phyloP scores from a whole-genome alignment of 768 basidiomycete species.

The Tylopilus sp. region DNA sequence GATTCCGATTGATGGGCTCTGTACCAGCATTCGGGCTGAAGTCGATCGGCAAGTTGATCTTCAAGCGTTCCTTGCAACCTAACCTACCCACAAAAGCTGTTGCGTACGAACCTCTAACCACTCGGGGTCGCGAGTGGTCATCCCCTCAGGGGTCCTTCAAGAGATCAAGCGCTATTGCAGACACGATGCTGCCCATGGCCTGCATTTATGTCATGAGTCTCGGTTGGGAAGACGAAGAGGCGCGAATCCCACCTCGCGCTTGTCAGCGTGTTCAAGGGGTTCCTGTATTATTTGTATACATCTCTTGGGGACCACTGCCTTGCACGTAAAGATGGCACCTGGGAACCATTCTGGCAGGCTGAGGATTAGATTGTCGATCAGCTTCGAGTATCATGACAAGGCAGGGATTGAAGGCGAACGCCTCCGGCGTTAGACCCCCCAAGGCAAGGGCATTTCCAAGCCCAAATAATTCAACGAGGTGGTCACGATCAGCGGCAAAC shows the following conservation, averaged over 20 bases:
- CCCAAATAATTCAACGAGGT: slow-evolving; percentile 37
- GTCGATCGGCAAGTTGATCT: not conserved
- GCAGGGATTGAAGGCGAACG: slow-evolving; percentile 6
- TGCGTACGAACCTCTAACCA: slow-evolving; percentile 9
- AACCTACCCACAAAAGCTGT: slow-evolving; percentile 18
- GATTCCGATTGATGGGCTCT: slow-evolving; percentile 12
- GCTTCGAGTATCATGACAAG: no score
- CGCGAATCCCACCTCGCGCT: slow-evolving; percentile 8
- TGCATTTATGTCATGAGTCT: slow-evolving; percentile 4
- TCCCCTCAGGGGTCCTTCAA: not conserved
- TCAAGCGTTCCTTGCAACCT: not conserved
- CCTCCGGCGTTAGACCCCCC: slow-evolving; percentile 14
- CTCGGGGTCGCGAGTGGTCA: slow-evolving; percentile 10
- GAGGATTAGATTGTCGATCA: slow-evolving; percentile 14
- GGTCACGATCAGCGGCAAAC: slow-evolving; percentile 34
- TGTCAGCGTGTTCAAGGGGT: slow-evolving; percentile 13
- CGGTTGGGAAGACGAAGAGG: not conserved
- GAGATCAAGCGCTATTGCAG: slow-evolving; percentile 14
- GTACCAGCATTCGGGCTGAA: slow-evolving; percentile 13
- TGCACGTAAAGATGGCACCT: slow-evolving; percentile 25
- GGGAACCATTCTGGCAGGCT: slow-evolving; percentile 24
- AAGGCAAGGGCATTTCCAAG: slow-evolving; percentile 23
- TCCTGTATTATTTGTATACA: slow-evolving; percentile 14
- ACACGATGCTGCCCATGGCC: slow-evolving; percentile 8
- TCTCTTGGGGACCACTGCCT: slow-evolving; percentile 6